Base-by-base conservation (phyloP, 352 stramenopile species). In the Phytophthora vignae region DNA sequence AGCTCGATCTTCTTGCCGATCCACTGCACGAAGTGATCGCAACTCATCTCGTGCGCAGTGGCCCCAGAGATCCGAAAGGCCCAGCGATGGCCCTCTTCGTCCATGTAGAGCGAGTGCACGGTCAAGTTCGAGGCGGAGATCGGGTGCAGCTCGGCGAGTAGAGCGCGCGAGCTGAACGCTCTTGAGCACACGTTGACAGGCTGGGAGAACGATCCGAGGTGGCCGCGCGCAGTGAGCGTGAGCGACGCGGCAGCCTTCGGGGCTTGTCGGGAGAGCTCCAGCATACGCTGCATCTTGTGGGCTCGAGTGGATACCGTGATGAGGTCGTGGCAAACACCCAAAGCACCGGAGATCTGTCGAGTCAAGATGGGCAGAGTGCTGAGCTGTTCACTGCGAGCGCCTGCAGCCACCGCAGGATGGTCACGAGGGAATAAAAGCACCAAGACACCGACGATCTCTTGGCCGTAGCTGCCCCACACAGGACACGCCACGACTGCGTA, bases 261-360 rank as follows among this genome's bases (percentile, higher is more conserved):
- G 8, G 67, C 63, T 57, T 74, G 65, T 25, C 76, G 73, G 11
- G 77, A 90, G 22, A 77, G 29, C 62, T 92, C 83, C 38, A 90
- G 40, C 69, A 89, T 84, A 0, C 68, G 33, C 48, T 92, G 85
- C 48, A 92, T 70, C 55, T 79, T 77, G 17, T 71, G 60, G 52
- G 73, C 82, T 5, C 85, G 81, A 5, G 73, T 60, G 14, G 72
- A 87, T 4, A 90, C 66, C 0, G 69, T 78, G 9, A 64, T 66
- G 4, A 94, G 53, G 58, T 94, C 87, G 17, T 80, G 74, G 53
- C 87, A 94, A 1, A 94, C 87, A n/a, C 86, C 83, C 33, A 94
- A 66, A 0, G 85, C 87, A 1, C 87, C 85, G 0, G 87, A 85
- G 67, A 94, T 94, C 64, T 94, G 85, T 1, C 81, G 77, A 19